Percentiles rank a stretch among this genome's conserved stretches.
phyloP scores from a whole-genome alignment of 352 stramenopile genomes.

The Phytophthora aleatoria region DNA sequence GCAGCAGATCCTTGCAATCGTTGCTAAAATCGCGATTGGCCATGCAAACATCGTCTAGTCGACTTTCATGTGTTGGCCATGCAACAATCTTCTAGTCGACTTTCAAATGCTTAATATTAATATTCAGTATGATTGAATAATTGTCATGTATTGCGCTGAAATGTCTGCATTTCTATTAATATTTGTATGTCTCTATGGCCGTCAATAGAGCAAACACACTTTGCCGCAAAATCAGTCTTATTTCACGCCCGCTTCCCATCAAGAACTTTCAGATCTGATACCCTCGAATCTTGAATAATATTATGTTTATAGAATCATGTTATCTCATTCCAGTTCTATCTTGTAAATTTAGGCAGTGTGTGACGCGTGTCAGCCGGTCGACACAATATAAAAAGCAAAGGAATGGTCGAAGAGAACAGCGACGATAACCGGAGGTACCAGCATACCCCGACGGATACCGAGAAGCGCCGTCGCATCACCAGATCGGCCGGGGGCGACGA shows the following conservation, averaged over 20 bases:
- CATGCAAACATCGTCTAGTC: too few species aligned
- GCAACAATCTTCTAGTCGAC: too few species aligned
- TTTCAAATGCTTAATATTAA: not conserved
- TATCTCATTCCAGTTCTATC: not conserved
- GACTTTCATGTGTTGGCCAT: too few species aligned
- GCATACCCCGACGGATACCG: not conserved
- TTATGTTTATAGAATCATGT: not conserved
- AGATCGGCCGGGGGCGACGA: not conserved
- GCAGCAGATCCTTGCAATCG: not conserved
- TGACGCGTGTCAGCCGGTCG: not conserved
- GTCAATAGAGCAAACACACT: not conserved
- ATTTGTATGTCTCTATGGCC: not conserved
- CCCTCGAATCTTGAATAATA: not conserved
- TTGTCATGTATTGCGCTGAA: not conserved
- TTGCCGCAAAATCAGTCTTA: not conserved
- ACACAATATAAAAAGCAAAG: not conserved
- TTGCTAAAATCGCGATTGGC: not conserved
- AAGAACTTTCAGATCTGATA: not conserved
- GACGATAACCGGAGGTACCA: not conserved
- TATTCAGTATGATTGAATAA: not conserved
- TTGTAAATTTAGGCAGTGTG: not conserved
- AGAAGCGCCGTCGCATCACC: not conserved
- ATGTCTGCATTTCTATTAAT: not conserved
- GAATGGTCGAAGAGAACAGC: not conserved
- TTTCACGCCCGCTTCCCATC: not conserved